These are phyloP conservation scores for Mucor piriformis DNA, from an alignment of 371 early-diverging fungal species.

Conservation along the genomic window DNA sequence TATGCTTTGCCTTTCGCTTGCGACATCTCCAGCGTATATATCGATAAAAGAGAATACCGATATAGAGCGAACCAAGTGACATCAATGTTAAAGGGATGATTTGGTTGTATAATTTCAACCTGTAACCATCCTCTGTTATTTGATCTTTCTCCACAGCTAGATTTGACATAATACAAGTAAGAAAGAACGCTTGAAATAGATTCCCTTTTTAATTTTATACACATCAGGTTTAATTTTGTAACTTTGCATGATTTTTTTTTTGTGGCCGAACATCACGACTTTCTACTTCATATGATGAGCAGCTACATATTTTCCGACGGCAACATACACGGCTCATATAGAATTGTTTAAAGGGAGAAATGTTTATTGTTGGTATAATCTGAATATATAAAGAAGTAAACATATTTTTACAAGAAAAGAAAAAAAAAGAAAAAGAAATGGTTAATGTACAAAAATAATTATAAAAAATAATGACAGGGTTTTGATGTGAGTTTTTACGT, in stretches of 20 bases:
- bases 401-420: conserved; percentile 4
- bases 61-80: conserved; percentile 1
- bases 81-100: neutral
- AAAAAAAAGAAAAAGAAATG: neutral
- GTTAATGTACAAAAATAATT: conserved; percentile 6
- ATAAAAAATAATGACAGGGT: neutral
- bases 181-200: neutral
- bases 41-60: neutral
- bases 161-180: neutral
- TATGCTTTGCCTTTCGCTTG: neutral
- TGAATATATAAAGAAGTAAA: neutral
- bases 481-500: neutral
- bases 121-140: neutral
- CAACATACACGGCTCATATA: neutral
- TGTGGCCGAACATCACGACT: neutral
- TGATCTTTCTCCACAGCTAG: too few species aligned
- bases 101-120: neutral
- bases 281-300: neutral
- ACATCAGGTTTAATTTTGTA: neutral
- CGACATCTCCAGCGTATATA: conserved; percentile 6
- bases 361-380: conserved; percentile 3
- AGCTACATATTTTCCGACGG: neutral
- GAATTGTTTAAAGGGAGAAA: neutral
- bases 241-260: conserved; percentile 9
- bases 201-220: neutral